These are phyloP conservation scores for Malassezia furfur DNA, from an alignment of 1,284 basidiomycete species.

Conservation along the genomic window DNA sequence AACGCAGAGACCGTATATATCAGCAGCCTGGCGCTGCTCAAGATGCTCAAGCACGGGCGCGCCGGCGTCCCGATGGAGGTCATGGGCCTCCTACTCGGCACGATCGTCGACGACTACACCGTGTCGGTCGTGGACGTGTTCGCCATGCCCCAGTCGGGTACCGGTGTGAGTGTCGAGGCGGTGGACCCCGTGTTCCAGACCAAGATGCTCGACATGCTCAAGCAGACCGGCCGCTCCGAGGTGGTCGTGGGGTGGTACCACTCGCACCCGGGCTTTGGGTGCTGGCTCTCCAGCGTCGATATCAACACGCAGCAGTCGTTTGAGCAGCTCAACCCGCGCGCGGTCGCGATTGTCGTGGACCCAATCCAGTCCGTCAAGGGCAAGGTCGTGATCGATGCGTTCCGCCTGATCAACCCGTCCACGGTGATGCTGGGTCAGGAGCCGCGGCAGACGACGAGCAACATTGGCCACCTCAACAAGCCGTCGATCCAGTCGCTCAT, in stretches of 20 bases:
- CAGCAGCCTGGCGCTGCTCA: constrained; percentile 42
- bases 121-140: constrained; percentile 91
- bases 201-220: constrained; percentile 98
- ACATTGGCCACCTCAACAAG: constrained; percentile 97
- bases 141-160: constrained; percentile 98
- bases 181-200: constrained; percentile 99
- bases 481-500: constrained; percentile 75
- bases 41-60: constrained; percentile 99
- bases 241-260: constrained; percentile 99
- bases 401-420: constrained; percentile 57
- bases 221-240: constrained; percentile 95
- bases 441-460: constrained; percentile 91
- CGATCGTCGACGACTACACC: constrained; percentile 92
- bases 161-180: constrained; percentile 95
- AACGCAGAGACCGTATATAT: constrained; percentile 48
- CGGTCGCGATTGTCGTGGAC: constrained; percentile 95
- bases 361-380: constrained; percentile 95
- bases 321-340: constrained; percentile 84
- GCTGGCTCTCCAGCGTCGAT: constrained; percentile 97
- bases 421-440: constrained; percentile 65
- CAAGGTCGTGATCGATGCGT: constrained; percentile 92
- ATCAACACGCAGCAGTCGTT: constrained; percentile 99
- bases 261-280: constrained; percentile 98
- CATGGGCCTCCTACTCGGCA: constrained; percentile 98
- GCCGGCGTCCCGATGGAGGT: constrained; percentile 99